A percentile compares a stretch with the other conserved stretches of the same genome.
Evolutionary conservation across 257 asterid species (phyloP).

Genomic region (Solanum sejunctum): DNA sequence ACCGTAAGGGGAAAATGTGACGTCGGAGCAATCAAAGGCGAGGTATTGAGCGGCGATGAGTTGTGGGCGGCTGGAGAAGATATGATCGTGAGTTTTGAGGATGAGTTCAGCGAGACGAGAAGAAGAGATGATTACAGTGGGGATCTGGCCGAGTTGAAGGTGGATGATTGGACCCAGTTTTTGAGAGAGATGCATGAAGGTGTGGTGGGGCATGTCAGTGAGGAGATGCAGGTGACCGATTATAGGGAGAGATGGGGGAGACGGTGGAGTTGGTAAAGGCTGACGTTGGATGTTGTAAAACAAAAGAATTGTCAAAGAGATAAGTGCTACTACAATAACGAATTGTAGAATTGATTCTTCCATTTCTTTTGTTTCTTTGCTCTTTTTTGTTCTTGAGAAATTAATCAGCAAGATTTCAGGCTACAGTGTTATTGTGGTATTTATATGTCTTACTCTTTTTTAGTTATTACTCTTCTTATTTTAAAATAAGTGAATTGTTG

Average conservation of each 20-base stretch:
- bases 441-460: too few species aligned
- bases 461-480: too few species aligned
- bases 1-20: constrained; percentile 26
- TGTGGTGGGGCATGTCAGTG: constrained; percentile 18
- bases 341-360: constrained; percentile 1
- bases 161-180: constrained; percentile 16
- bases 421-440: too few species aligned
- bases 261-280: constrained; percentile 2
- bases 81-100: constrained; percentile 16
- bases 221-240: constrained; percentile 32
- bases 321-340: not conserved
- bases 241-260: constrained; percentile 12
- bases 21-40: constrained; percentile 25
- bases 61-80: constrained; percentile 19
- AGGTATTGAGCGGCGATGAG: constrained; percentile 21
- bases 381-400: too few species aligned
- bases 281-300: not conserved
- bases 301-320: not conserved
- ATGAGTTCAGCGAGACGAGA: constrained; percentile 14
- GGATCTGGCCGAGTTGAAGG: constrained; percentile 24
- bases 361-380: not conserved
- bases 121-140: constrained; percentile 20
- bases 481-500: too few species aligned
- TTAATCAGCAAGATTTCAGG: too few species aligned
- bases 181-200: constrained; percentile 9